Evolutionary conservation across 2,329 filamentous ascomycete genomes (phyloP).

Genomic region (Microcera coccophila): DNA sequence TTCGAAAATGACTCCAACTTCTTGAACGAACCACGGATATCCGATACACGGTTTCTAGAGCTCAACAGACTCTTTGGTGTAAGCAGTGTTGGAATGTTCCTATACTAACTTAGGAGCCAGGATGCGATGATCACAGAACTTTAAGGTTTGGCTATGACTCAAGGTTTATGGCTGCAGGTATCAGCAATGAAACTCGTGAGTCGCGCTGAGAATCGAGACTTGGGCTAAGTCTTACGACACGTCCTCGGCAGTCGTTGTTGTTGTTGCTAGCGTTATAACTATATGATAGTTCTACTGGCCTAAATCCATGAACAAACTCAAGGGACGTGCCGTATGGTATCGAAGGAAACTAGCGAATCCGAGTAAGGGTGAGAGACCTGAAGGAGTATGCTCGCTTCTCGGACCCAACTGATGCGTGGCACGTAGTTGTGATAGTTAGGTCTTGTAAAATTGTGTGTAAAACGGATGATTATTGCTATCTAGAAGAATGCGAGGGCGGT

Average conservation of each 20-base stretch:
- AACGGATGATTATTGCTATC: too few species aligned
- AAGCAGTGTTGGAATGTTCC: conserved; percentile 16
- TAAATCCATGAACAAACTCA: too few species aligned
- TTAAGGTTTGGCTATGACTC: conserved; percentile 5
- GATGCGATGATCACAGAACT: neutral
- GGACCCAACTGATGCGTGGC: too few species aligned
- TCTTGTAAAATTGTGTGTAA: too few species aligned
- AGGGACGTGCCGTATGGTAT: too few species aligned
- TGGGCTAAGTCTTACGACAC: neutral
- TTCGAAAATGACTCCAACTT: neutral
- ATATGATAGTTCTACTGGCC: too few species aligned
- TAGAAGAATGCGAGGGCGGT: too few species aligned
- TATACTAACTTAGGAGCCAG: conserved; percentile 8
- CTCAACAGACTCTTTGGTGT: neutral
- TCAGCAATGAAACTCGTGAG: neutral
- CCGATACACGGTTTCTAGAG: conserved; percentile 4
- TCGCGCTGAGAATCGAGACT: neutral
- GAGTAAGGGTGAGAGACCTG: too few species aligned
- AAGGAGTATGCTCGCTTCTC: conserved; percentile 38
- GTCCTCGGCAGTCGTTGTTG: too few species aligned
- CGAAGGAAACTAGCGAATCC: too few species aligned
- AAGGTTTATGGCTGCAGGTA: conserved; percentile 10
- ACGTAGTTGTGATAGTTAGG: too few species aligned
- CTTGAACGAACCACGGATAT: conserved; percentile 5
- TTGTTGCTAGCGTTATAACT: too few species aligned